phyloP scores from a whole-genome alignment of 306 rosid genomes.

The Leucaena leucocephala region DNA sequence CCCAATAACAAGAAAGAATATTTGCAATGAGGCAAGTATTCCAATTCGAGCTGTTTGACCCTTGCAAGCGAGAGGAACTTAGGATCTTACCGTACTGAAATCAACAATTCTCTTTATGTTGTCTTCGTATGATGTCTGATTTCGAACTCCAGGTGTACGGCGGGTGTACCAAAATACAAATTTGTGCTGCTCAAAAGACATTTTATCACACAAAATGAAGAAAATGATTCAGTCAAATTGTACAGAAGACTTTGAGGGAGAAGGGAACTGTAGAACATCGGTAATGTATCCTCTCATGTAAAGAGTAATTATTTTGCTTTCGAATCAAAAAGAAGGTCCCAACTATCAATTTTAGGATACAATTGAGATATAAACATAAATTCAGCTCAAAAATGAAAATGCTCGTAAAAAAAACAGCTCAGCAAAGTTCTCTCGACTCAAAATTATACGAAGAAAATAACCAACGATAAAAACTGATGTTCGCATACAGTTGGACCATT shows the following conservation, averaged over 20 bases:
- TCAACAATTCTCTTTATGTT: conserved; percentile 90
- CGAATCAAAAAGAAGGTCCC: not conserved
- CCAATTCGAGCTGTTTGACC: not conserved
- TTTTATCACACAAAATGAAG: conserved; percentile 22
- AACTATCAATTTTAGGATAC: not conserved
- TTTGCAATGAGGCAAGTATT: conserved; percentile 1
- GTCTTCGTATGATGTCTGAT: conserved; percentile 85
- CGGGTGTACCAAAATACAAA: conserved; percentile 97
- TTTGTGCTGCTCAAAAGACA: conserved; percentile 57
- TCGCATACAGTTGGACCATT: not conserved
- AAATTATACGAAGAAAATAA: not conserved
- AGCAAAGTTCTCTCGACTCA: not conserved
- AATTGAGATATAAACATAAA: not conserved
- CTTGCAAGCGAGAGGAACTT: conserved; percentile 25
- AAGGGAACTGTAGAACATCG: not conserved
- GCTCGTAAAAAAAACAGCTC: not conserved
- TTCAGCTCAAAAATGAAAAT: not conserved
- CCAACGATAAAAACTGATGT: not conserved
- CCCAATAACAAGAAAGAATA: conserved; percentile 21
- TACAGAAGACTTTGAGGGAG: not conserved
- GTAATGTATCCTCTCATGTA: not conserved
- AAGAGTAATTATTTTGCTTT: not conserved
- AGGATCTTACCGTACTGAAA: conserved; percentile 75
- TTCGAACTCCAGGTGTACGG: conserved; percentile 85
- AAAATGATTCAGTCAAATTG: conserved; percentile 21